These are phyloP conservation scores for Pisolithus microcarpus DNA, from an alignment of 768 basidiomycete species.

Conservation along the genomic window DNA sequence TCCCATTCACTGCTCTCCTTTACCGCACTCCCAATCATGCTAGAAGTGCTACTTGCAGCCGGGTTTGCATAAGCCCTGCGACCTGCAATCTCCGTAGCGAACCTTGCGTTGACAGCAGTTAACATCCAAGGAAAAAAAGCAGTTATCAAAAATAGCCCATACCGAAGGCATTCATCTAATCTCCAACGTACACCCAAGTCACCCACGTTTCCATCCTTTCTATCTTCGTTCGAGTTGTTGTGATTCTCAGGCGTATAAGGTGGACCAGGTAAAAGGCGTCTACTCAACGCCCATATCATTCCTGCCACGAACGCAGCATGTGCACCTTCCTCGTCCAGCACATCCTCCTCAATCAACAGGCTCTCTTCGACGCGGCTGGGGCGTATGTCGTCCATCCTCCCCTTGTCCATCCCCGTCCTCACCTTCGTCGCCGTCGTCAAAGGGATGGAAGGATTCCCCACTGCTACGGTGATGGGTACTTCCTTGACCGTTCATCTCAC, in stretches of 20 bases:
- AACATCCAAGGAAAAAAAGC: neutral
- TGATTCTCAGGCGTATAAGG: conserved; percentile 55
- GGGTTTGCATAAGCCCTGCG: conserved; percentile 43
- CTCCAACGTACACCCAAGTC: conserved; percentile 53
- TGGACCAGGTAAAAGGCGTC: conserved; percentile 62
- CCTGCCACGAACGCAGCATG: conserved; percentile 83
- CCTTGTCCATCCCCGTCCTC: conserved; percentile 5
- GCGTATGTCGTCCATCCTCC: conserved; percentile 19
- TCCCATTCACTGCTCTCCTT: conserved; percentile 42
- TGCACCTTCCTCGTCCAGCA: conserved; percentile 68
- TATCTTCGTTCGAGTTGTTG: conserved; percentile 11
- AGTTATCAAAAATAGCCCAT: conserved; percentile 4
- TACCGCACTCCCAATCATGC: conserved; percentile 10
- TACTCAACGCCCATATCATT: conserved; percentile 77
- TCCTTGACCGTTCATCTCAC: neutral
- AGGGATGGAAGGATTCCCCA: conserved; percentile 26
- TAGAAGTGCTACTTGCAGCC: conserved; percentile 1
- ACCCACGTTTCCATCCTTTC: conserved; percentile 31
- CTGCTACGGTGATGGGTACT: conserved; percentile 10
- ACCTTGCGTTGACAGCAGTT: conserved; percentile 35
- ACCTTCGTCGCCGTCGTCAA: conserved; percentile 23
- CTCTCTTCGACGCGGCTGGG: conserved; percentile 7
- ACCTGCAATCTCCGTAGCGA: conserved; percentile 78
- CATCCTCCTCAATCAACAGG: conserved; percentile 31
- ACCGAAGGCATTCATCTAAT: conserved; percentile 79